A percentile compares a stretch with the other conserved stretches of the same genome.
phyloP scores from a whole-genome alignment of 768 basidiomycete genomes.

The Sistotremastrum suecicum region DNA sequence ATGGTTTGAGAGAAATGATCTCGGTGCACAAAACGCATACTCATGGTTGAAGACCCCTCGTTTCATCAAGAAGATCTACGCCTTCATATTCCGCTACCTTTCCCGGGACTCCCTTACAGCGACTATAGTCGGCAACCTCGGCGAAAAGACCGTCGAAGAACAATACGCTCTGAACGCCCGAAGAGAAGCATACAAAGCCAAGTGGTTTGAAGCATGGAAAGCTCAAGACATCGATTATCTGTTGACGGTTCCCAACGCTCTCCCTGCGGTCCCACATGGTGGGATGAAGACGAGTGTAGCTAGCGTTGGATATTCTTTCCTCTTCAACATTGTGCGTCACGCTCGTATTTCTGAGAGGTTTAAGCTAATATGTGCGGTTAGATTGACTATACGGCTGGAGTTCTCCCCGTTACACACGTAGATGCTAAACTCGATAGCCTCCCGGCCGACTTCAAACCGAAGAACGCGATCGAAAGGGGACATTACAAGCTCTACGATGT shows the following conservation, averaged over 20 bases:
- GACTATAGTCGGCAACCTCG: constrained; percentile 32
- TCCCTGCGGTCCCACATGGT: constrained; percentile 43
- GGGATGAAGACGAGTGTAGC: constrained; percentile 40
- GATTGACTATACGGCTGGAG: constrained; percentile 46
- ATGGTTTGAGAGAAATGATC: constrained; percentile 32
- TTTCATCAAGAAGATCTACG: constrained; percentile 31
- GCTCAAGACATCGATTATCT: constrained; percentile 45
- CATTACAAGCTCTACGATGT: constrained; percentile 44
- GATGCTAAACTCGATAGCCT: constrained; percentile 28
- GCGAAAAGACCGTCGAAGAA: constrained; percentile 35
- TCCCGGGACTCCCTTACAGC: constrained; percentile 39
- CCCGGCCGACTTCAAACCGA: constrained; percentile 16
- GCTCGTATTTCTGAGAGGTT: background rate
- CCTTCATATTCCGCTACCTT: constrained; percentile 38
- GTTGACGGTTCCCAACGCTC: constrained; percentile 44
- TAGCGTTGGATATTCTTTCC: constrained; percentile 47
- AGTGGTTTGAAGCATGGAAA: constrained; percentile 26
- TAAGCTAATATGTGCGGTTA: constrained; percentile 5
- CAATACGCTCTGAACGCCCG: constrained; percentile 33
- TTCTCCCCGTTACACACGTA: constrained; percentile 44
- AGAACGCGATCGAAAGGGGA: constrained; percentile 30
- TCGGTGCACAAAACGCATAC: constrained; percentile 27
- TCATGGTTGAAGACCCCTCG: constrained; percentile 30
- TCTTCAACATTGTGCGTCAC: constrained; percentile 48
- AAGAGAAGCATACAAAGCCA: constrained; percentile 27